These are phyloP conservation scores for Coniella vitis DNA, from an alignment of 2,329 filamentous ascomycete species.

Conservation along the genomic window DNA sequence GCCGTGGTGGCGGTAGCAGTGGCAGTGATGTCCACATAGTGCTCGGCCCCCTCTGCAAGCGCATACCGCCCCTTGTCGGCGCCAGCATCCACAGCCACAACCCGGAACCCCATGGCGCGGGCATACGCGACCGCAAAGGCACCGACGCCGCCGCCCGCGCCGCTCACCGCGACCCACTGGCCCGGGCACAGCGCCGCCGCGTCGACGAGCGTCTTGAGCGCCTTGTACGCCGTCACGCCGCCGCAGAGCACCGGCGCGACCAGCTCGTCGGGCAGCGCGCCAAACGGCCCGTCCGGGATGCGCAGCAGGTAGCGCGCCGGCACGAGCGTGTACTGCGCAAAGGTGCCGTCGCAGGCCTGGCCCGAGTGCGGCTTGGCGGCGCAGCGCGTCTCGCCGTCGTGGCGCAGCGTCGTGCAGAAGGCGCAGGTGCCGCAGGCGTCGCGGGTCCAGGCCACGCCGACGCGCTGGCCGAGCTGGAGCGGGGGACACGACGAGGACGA, in stretches of 20 bases:
- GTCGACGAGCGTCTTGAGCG: conserved; percentile 26
- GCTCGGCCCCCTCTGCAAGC: conserved; percentile 28
- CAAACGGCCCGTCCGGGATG: conserved; percentile 22
- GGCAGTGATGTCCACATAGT: conserved; percentile 31
- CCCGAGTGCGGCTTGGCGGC: conserved; percentile 27
- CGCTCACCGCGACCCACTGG: conserved; percentile 30
- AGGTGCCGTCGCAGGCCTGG: conserved; percentile 29
- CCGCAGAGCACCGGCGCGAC: conserved; percentile 36
- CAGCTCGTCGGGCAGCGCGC: conserved; percentile 27
- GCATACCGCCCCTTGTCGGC: conserved; percentile 24
- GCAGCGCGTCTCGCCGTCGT: conserved; percentile 31
- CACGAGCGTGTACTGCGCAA: conserved; percentile 31
- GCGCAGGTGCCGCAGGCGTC: conserved; percentile 30
- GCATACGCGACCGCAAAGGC: conserved; percentile 32
- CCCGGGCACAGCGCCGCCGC: conserved; percentile 22
- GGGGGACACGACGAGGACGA: conserved; percentile 15
- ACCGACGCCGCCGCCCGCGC: conserved; percentile 34
- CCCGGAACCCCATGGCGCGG: conserved; percentile 34
- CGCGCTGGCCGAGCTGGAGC: conserved; percentile 26
- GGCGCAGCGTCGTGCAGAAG: conserved; percentile 20
- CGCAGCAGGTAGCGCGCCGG: conserved; percentile 28
- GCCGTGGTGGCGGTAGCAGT: too few relatives aligned
- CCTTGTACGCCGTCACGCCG: conserved; percentile 37
- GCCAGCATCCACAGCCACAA: conserved; percentile 33
- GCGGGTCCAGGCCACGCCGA: conserved; percentile 33